phyloP scores from a whole-genome alignment of 345 rosid species.

The Orychophragmus violaceus region DNA sequence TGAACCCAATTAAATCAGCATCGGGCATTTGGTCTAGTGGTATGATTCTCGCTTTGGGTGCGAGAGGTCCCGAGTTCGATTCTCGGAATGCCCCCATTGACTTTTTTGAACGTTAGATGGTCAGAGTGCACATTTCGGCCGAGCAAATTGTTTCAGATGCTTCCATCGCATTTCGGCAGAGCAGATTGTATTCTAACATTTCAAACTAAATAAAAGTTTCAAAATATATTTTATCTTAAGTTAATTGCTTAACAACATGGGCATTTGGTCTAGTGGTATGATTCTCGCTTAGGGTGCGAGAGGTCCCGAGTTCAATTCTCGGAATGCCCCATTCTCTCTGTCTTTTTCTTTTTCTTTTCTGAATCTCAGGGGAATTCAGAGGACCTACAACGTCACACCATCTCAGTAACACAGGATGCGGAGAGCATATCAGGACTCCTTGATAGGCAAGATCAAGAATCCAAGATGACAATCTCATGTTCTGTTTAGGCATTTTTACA shows the following conservation, averaged over 20 bases:
- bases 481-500: not conserved
- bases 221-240: no score
- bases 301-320: conserved; percentile 94
- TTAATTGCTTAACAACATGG: no score
- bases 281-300: conserved; percentile 93
- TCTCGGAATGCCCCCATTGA: conserved; percentile 14
- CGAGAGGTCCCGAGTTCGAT: conserved; percentile 59
- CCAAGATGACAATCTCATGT: not conserved
- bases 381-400: not conserved
- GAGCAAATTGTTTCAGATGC: no score
- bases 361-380: not conserved
- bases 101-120: no score
- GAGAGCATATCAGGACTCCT: not conserved
- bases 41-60: conserved; percentile 86
- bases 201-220: no score
- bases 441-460: not conserved
- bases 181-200: no score
- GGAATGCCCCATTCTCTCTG: conserved; percentile 72
- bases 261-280: conserved; percentile 92
- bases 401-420: not conserved
- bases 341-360: not conserved
- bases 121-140: no score
- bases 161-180: no score
- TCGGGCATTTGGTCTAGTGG: conserved; percentile 61
- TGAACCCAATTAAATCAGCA: not conserved